Percentiles rank a stretch among this genome's conserved stretches.
Evolutionary conservation across 257 asterid species (phyloP).

Genomic region (Ophiorrhiza pumila): DNA sequence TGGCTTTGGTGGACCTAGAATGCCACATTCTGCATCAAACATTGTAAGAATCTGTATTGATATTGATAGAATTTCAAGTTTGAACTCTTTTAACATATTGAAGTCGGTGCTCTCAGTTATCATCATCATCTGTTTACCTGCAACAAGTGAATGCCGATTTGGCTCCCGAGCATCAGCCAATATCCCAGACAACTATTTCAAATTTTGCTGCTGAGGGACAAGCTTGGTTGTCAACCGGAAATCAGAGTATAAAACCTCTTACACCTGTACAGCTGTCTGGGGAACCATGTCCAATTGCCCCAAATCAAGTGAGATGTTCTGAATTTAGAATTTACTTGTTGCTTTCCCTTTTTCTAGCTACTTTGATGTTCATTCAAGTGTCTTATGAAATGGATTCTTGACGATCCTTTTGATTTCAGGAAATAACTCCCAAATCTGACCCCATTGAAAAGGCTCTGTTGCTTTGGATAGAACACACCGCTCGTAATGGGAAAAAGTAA

Average conservation of each 20-base stretch:
- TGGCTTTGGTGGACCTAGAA: constrained; percentile 52
- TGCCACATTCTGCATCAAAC: constrained; percentile 51
- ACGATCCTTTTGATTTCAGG: constrained; percentile 43
- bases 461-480: constrained; percentile 66
- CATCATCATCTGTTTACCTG: constrained; percentile 47
- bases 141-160: constrained; percentile 54
- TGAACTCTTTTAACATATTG: constrained; percentile 9
- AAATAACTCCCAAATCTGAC: constrained; percentile 30
- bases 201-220: constrained; percentile 51
- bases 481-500: constrained; percentile 72
- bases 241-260: constrained; percentile 49
- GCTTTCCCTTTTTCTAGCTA: constrained; percentile 10
- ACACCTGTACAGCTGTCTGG: constrained; percentile 49
- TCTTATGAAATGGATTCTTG: constrained; percentile 1
- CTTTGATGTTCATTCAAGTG: not conserved
- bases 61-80: constrained; percentile 6
- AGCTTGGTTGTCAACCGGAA: constrained; percentile 61
- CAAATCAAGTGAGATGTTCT: constrained; percentile 35
- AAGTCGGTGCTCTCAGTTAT: constrained; percentile 18
- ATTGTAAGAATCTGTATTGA: constrained; percentile 32
- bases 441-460: constrained; percentile 32
- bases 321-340: not conserved
- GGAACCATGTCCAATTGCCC: constrained; percentile 37
- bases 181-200: constrained; percentile 46
- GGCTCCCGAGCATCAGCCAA: constrained; percentile 40